Evolutionary conservation across 2,329 filamentous ascomycete species (phyloP).

Genomic region (Pseudogymnoascus sp.): DNA sequence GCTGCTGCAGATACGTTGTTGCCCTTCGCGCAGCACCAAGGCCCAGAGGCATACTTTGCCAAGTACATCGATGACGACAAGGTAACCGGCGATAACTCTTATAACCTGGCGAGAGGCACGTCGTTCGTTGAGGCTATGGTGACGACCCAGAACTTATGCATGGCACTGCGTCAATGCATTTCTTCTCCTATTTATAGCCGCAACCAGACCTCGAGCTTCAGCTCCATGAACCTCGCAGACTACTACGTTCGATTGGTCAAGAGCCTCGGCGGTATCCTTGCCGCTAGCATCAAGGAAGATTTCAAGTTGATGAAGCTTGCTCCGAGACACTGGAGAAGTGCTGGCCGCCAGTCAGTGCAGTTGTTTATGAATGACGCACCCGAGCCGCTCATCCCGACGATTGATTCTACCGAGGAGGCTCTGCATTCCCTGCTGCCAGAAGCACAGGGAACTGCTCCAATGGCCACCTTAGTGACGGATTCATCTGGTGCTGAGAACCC

Average conservation of each 20-base stretch:
- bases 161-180: slow-evolving; percentile 68
- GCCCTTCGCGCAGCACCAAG: slow-evolving; percentile 50
- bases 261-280: slow-evolving; percentile 69
- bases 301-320: slow-evolving; percentile 67
- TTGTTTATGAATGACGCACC: background rate
- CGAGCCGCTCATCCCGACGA: background rate
- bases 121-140: slow-evolving; percentile 70
- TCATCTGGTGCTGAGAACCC: slow-evolving; percentile 8
- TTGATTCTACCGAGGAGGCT: slow-evolving; percentile 24
- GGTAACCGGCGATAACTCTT: slow-evolving; percentile 30
- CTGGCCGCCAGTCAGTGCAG: slow-evolving; percentile 11
- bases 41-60: slow-evolving; percentile 58
- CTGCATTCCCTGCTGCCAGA: slow-evolving; percentile 19
- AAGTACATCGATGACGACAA: slow-evolving; percentile 47
- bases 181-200: slow-evolving; percentile 50
- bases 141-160: slow-evolving; percentile 67
- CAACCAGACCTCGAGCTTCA: slow-evolving; percentile 54
- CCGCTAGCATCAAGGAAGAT: slow-evolving; percentile 78
- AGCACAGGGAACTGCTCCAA: slow-evolving; percentile 12
- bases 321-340: slow-evolving; percentile 55
- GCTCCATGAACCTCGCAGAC: slow-evolving; percentile 74
- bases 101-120: slow-evolving; percentile 56
- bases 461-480: background rate
- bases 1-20: slow-evolving; percentile 59
- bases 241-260: slow-evolving; percentile 69